phyloP scores from a whole-genome alignment of 768 basidiomycete genomes.

The Hemileccinum rubropunctum region DNA sequence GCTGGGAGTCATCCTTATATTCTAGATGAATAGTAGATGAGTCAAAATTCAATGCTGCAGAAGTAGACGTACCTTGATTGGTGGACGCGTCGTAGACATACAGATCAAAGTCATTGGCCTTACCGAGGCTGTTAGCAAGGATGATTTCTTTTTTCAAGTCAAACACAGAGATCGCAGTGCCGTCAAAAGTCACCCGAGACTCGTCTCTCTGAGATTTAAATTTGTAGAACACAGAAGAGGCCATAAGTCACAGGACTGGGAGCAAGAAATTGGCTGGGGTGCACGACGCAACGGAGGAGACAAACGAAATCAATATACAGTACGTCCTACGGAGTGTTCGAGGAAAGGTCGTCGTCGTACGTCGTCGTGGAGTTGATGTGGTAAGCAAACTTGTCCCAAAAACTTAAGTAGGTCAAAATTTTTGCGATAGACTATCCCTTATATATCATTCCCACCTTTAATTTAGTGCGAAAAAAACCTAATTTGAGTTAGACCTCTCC shows the following conservation, averaged over 20 bases:
- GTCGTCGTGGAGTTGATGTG: slow-evolving; percentile 15
- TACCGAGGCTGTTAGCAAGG: slow-evolving; percentile 91
- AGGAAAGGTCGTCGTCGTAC: slow-evolving; percentile 13
- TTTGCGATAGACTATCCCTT: too few relatives aligned
- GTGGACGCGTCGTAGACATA: slow-evolving; percentile 79
- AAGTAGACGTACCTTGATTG: slow-evolving; percentile 70
- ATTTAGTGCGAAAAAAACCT: too few relatives aligned
- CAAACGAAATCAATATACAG: slow-evolving; percentile 20
- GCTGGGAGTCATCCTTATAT: slow-evolving; percentile 85
- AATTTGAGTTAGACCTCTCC: too few relatives aligned
- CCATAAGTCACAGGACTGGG: slow-evolving; percentile 43
- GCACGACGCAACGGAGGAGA: slow-evolving; percentile 13
- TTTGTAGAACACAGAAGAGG: slow-evolving; percentile 96
- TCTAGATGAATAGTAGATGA: slow-evolving; percentile 44
- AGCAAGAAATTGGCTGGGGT: slow-evolving; percentile 12
- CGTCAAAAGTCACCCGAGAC: slow-evolving; percentile 95
- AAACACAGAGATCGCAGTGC: slow-evolving; percentile 98
- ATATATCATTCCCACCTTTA: too few relatives aligned
- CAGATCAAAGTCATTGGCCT: slow-evolving; percentile 96
- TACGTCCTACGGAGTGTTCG: slow-evolving; percentile 17
- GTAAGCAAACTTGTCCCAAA: slow-evolving; percentile 5
- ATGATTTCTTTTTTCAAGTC: slow-evolving; percentile 99
- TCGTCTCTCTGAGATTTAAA: slow-evolving; percentile 96
- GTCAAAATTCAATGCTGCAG: neutral
- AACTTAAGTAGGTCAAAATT: too few relatives aligned